phyloP scores from a whole-genome alignment of 768 basidiomycete species.

The Tubosaeta sp. region DNA sequence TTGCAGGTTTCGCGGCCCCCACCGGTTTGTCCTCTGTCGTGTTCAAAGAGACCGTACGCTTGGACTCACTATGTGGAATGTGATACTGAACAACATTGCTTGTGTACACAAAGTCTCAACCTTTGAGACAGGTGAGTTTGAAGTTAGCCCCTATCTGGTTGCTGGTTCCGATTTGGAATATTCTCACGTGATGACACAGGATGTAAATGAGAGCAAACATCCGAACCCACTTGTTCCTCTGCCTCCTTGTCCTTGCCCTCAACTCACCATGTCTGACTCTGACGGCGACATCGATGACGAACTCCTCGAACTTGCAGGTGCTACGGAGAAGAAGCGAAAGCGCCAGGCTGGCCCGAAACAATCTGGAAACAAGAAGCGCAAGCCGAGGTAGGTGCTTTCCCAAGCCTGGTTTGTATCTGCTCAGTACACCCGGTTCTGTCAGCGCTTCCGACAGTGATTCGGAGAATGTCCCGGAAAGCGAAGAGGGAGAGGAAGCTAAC shows the following conservation, averaged over 20 bases:
- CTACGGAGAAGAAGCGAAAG: constrained; percentile 62
- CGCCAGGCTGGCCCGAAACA: constrained; percentile 43
- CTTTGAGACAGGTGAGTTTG: too few relatives aligned
- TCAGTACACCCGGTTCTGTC: constrained; percentile 5
- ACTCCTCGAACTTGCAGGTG: constrained; percentile 77
- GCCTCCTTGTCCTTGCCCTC: constrained; percentile 1
- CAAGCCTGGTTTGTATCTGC: background rate
- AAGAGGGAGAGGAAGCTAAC: constrained; percentile 54
- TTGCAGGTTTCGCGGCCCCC: background rate
- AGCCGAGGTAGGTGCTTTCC: constrained; percentile 55
- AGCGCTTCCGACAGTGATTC: constrained; percentile 44
- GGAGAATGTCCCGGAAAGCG: constrained; percentile 58
- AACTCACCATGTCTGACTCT: constrained; percentile 42
- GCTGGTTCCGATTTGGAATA: background rate
- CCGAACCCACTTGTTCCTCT: background rate
- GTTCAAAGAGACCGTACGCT: constrained; percentile 19
- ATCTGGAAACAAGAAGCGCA: constrained; percentile 60
- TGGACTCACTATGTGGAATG: constrained; percentile 49
- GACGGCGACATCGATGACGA: constrained; percentile 60
- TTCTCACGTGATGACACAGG: constrained; percentile 10
- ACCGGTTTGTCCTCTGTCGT: background rate
- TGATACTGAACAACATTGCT: constrained; percentile 57
- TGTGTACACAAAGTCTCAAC: constrained; percentile 11
- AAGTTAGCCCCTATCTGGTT: background rate
- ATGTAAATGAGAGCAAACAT: constrained; percentile 21